phyloP scores from a whole-genome alignment of 2,329 filamentous ascomycete species.

The Fusarium lyarnte region DNA sequence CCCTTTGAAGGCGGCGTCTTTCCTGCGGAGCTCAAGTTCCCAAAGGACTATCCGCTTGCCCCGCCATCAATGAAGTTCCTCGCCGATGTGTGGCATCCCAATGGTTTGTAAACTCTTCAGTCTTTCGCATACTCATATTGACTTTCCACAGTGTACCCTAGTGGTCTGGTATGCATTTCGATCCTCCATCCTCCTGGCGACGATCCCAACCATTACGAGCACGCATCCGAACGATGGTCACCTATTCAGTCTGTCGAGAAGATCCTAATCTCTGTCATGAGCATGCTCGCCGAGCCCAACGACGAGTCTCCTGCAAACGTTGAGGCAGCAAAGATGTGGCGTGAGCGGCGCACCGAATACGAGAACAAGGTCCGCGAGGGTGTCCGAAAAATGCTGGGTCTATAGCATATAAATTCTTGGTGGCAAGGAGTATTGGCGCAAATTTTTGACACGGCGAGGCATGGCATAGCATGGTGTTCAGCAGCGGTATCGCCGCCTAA shows the following conservation, averaged over 20 bases:
- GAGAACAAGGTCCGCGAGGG: slow-evolving; percentile 86
- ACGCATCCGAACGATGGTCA: slow-evolving; percentile 93
- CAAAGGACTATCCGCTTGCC: slow-evolving; percentile 94
- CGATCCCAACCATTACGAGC: slow-evolving; percentile 98
- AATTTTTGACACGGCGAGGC: slow-evolving; percentile 22
- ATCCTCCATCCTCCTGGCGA: slow-evolving; percentile 96
- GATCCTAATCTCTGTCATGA: slow-evolving; percentile 96
- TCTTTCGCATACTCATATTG: background rate
- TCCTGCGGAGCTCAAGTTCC: slow-evolving; percentile 92
- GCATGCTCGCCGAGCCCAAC: slow-evolving; percentile 96
- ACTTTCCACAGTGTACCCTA: slow-evolving; percentile 78
- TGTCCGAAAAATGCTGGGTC: slow-evolving; percentile 79
- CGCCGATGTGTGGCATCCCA: slow-evolving; percentile 95
- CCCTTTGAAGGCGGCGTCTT: slow-evolving; percentile 97
- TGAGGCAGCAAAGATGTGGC: slow-evolving; percentile 96
- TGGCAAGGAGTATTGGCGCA: slow-evolving; percentile 39
- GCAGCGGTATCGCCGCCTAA: slow-evolving; percentile 34
- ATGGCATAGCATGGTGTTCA: slow-evolving; percentile 43
- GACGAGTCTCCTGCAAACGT: slow-evolving; percentile 97
- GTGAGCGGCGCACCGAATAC: slow-evolving; percentile 84
- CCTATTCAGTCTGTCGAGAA: slow-evolving; percentile 98
- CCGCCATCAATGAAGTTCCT: slow-evolving; percentile 97
- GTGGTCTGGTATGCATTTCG: slow-evolving; percentile 95
- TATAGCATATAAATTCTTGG: slow-evolving; percentile 55
- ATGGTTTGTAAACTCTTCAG: slow-evolving; percentile 67